These are phyloP conservation scores for Dothideomycetes sp. DNA, from an alignment of 2,329 filamentous ascomycete species.

Conservation along the genomic window DNA sequence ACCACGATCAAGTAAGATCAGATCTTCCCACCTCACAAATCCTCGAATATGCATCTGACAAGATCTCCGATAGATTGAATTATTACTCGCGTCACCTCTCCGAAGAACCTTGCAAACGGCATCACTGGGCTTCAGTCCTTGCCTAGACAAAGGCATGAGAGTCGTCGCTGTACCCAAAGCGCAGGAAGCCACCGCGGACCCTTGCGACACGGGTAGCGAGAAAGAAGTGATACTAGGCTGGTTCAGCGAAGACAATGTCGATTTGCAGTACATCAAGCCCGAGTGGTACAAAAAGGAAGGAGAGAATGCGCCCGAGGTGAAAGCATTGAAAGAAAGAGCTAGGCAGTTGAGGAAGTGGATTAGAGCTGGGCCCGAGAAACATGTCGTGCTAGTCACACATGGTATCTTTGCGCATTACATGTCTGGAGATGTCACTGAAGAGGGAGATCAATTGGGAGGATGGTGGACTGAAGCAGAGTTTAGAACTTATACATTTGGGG, in stretches of 20 bases:
- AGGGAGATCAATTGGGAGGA: conserved; percentile 23
- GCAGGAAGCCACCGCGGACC: conserved; percentile 22
- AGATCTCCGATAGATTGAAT: conserved; percentile 18
- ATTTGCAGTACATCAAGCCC: conserved; percentile 20
- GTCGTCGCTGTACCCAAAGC: conserved; percentile 22
- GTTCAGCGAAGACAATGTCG: conserved; percentile 20
- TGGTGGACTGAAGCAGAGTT: conserved; percentile 25
- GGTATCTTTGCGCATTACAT: conserved; percentile 25
- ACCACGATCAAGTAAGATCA: conserved; percentile 20
- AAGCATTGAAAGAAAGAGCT: conserved; percentile 19
- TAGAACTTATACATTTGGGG: conserved; percentile 21
- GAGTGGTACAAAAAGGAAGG: conserved; percentile 23
- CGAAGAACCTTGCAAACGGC: conserved; percentile 23
- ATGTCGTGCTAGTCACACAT: conserved; percentile 23
- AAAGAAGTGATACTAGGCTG: conserved; percentile 17
- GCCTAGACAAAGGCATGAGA: conserved; percentile 19
- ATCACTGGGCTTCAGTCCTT: conserved; percentile 19
- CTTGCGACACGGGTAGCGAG: conserved; percentile 21
- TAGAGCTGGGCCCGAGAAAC: conserved; percentile 20
- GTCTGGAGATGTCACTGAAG: conserved; percentile 22
- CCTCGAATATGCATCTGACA: neutral
- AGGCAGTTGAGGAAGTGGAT: conserved; percentile 21
- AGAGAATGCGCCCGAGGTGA: conserved; percentile 20
- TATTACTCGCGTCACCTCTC: conserved; percentile 23
- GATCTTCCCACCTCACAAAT: neutral